Conservation (phyloP, 441 rosid genomes). For the Viola pubescens region DNA sequence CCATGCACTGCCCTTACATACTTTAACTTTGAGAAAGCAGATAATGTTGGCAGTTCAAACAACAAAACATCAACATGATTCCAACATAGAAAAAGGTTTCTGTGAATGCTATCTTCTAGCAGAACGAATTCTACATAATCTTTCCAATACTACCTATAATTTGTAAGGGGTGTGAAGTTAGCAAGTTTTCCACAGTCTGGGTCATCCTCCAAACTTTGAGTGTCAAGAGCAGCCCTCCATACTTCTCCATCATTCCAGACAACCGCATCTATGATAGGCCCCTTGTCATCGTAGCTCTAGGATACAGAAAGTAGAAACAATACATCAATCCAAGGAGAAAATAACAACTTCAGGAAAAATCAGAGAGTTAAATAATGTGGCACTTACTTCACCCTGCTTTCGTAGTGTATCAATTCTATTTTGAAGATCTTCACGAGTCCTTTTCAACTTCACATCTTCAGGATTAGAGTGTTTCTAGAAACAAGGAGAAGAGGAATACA, state of each 20-base stretch:
- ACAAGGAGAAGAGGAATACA: conserved; percentile 14
- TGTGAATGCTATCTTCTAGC: not conserved
- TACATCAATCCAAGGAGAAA: conserved; percentile 9
- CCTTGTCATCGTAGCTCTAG: conserved; percentile 87
- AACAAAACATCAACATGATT: too few species aligned
- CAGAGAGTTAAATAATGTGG: conserved; percentile 18
- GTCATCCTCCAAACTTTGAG: conserved; percentile 79
- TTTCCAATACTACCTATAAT: conserved; percentile 47
- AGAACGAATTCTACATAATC: not conserved
- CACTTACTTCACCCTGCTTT: conserved; percentile 80
- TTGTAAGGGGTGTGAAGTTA: conserved; percentile 68
- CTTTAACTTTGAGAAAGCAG: not conserved
- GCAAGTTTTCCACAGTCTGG: conserved; percentile 72
- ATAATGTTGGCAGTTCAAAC: too few species aligned
- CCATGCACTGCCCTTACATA: not conserved
- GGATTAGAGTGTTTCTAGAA: conserved; percentile 63
- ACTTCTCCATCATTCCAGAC: conserved; percentile 96
- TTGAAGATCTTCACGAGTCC: conserved; percentile 73
- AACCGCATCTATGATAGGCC: conserved; percentile 90
- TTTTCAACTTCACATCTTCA: conserved; percentile 66
- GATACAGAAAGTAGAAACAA: conserved; percentile 13
- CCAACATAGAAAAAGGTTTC: too few species aligned
- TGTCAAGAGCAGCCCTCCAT: conserved; percentile 94
- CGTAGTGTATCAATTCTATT: conserved; percentile 65
- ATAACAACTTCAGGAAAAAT: conserved; percentile 4